Base-by-base conservation (phyloP, 352 stramenopile genomes). In the Globisporangium radiosum region DNA sequence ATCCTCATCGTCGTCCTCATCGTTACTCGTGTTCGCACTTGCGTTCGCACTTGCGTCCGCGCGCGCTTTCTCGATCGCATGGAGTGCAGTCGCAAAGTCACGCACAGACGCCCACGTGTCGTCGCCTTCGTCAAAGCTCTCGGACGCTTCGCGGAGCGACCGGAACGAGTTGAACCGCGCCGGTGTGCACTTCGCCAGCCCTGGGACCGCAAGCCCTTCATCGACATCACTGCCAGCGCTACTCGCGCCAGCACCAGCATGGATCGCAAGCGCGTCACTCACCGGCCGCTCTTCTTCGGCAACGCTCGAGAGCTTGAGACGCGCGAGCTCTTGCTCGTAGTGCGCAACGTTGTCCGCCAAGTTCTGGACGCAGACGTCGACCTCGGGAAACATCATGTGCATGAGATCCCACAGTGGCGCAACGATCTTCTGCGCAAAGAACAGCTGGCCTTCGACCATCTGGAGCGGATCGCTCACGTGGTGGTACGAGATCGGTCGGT, bases 121-220 rank as follows among this genome's bases (percentile, higher is more conserved):
- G 5, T 68, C 73, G 14, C 59, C 57, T 59, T 69, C 63, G 15
- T 62, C 62, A 8, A 52, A 47, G 25, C 57, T 63, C 19, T 63
- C 61, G 9, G 63, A 59, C 39, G 71, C 71, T 62, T 85, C 75
- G 1, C 71, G 73, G 38, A 81, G 80, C 9, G 69, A 76, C 8
- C 79, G 80, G 60, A 94, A 94, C 55, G 82, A 94, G 56, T 90
- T 91, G 52, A 94, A 94, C 52, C 88, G 90, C 36, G 85, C 85
- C 8, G 82, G 85, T 17, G 81, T 90, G 64, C 82, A 86, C 40
- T 80, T 74, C 3, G 79, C 79, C 37, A 88, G 62, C 13, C 82
- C 85, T n/a, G 78, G 77, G 11, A 94, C 78, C 3, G 85, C 85
- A 47, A 90, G 71, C 42, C 85, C 85, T 66, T 91, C 85, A 47